These are phyloP conservation scores for Rugonectria rugulosa DNA, from an alignment of 2,329 filamentous ascomycete genomes.

Conservation along the genomic window DNA sequence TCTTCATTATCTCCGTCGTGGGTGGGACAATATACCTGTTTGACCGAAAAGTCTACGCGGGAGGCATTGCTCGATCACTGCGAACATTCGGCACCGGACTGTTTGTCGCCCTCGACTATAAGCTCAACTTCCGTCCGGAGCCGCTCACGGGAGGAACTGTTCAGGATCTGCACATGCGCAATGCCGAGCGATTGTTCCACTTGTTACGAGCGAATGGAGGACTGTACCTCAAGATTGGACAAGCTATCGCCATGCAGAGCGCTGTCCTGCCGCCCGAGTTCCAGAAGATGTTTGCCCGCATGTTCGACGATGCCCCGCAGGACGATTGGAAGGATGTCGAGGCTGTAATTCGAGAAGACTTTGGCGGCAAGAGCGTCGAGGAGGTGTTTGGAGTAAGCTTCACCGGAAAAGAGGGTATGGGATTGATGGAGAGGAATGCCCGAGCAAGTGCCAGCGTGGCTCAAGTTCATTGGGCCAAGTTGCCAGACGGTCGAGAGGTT, in stretches of 20 bases:
- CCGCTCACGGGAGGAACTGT: slow-evolving; percentile 78
- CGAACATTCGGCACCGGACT: slow-evolving; percentile 84
- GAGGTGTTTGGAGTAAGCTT: slow-evolving; percentile 95
- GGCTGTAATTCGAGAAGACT: slow-evolving; percentile 85
- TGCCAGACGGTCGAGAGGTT: slow-evolving; percentile 88
- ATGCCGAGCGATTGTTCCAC: slow-evolving; percentile 82
- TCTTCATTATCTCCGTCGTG: slow-evolving; percentile 67
- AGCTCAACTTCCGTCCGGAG: slow-evolving; percentile 88
- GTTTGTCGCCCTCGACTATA: slow-evolving; percentile 89
- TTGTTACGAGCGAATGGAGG: slow-evolving; percentile 88
- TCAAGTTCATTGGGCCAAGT: slow-evolving; percentile 92
- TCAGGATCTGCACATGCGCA: slow-evolving; percentile 80
- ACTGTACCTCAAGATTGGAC: slow-evolving; percentile 95
- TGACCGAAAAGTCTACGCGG: slow-evolving; percentile 80
- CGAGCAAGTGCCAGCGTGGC: slow-evolving; percentile 89
- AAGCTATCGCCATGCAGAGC: slow-evolving; percentile 98
- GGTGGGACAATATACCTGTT: slow-evolving; percentile 70
- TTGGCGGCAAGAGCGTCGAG: slow-evolving; percentile 78
- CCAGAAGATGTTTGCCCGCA: slow-evolving; percentile 91
- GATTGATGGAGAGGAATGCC: slow-evolving; percentile 67
- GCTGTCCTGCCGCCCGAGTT: slow-evolving; percentile 93
- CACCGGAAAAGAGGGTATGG: slow-evolving; percentile 70
- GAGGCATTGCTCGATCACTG: slow-evolving; percentile 77
- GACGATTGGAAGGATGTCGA: slow-evolving; percentile 88
- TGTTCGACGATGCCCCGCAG: slow-evolving; percentile 98